Conservation (phyloP, 2,329 filamentous ascomycete genomes). For the Cladophialophora carrionii region DNA sequence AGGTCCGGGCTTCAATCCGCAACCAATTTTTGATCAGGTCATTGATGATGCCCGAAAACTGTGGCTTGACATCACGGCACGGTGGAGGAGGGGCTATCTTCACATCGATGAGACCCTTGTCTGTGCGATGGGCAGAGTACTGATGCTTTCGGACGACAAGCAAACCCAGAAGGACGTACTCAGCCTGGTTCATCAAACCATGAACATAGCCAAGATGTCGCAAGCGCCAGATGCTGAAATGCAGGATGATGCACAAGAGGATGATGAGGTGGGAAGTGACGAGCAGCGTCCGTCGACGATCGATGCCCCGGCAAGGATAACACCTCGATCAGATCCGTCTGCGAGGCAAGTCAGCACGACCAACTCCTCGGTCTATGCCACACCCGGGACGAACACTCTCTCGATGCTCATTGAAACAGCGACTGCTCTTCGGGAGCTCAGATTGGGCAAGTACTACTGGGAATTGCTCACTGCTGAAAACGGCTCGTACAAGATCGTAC, state of each 20-base stretch:
- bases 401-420: conserved; percentile 71
- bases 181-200: conserved; percentile 77
- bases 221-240: not conserved
- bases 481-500: conserved; percentile 60
- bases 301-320: not conserved
- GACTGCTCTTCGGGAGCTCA: conserved; percentile 61
- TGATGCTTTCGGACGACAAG: conserved; percentile 66
- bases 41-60: conserved; percentile 71
- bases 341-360: not conserved
- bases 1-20: conserved; percentile 39
- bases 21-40: conserved; percentile 43
- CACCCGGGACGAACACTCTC: conserved; percentile 61
- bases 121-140: conserved; percentile 75
- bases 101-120: conserved; percentile 77
- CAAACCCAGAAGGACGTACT: conserved; percentile 73
- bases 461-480: conserved; percentile 62
- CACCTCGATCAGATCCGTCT: not conserved
- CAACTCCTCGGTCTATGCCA: conserved; percentile 44
- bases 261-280: conserved; percentile 7
- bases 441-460: conserved; percentile 77
- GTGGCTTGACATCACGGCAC: conserved; percentile 78
- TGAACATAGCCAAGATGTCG: conserved; percentile 59
- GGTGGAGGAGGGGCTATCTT: conserved; percentile 73
- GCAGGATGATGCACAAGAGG: conserved; percentile 45
- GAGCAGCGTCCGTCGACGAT: conserved; percentile 2